Conservation (phyloP, 2,329 filamentous ascomycete species). For the Setomelanomma holmii region DNA sequence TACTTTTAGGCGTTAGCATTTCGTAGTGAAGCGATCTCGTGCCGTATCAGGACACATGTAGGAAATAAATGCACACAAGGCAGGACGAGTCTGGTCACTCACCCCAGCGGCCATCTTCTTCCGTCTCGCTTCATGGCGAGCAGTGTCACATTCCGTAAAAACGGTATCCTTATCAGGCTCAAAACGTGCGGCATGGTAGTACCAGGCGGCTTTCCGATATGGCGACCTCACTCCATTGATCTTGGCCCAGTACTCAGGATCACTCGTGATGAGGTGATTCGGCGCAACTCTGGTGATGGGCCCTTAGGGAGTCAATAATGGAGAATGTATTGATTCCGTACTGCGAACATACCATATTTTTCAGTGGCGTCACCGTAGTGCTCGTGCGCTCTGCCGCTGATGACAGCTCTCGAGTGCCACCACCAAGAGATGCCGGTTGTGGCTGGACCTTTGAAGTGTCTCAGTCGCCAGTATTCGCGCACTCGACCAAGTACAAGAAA, state of each 20-base stretch:
- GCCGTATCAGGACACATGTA: too few species aligned
- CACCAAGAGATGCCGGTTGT: slow-evolving; percentile 40
- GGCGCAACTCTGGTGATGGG: slow-evolving; percentile 57
- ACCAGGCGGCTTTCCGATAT: slow-evolving; percentile 51
- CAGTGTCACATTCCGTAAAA: slow-evolving; percentile 60
- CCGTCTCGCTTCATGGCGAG: slow-evolving; percentile 51
- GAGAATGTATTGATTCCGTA: too few species aligned
- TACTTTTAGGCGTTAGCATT: slow-evolving; percentile 49
- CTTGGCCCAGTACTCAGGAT: slow-evolving; percentile 56
- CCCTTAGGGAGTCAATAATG: slow-evolving; percentile 33
- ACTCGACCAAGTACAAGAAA: slow-evolving; percentile 27
- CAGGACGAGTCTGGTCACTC: too few species aligned
- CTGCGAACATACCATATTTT: slow-evolving; percentile 42
- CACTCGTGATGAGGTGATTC: slow-evolving; percentile 58
- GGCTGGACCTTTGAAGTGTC: slow-evolving; percentile 39
- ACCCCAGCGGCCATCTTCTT: slow-evolving; percentile 61
- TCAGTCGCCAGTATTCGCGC: slow-evolving; percentile 37
- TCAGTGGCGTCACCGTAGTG: slow-evolving; percentile 40
- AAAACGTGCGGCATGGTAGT: slow-evolving; percentile 55
- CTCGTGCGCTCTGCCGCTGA: slow-evolving; percentile 31
- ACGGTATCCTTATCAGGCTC: slow-evolving; percentile 63
- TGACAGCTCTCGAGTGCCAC: slow-evolving; percentile 41
- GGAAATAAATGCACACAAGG: too few species aligned
- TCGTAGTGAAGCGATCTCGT: too few species aligned
- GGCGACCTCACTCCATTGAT: slow-evolving; percentile 50